These are phyloP conservation scores for Phoma sp. DNA, from an alignment of 2,329 filamentous ascomycete species.

Conservation along the genomic window DNA sequence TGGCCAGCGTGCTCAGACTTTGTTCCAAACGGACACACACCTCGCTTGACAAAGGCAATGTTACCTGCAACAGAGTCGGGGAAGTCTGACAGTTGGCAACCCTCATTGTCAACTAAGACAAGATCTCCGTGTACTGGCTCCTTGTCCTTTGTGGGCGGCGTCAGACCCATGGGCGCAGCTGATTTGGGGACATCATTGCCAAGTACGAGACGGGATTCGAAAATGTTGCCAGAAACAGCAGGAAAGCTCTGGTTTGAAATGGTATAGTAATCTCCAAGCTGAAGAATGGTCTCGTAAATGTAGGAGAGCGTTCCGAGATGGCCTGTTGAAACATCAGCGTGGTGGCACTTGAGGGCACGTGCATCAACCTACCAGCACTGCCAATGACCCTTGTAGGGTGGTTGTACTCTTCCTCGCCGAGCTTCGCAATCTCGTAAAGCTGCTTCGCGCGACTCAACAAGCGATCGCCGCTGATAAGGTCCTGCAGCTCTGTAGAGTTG, in stretches of 20 bases:
- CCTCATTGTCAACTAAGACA: slow-evolving; percentile 43
- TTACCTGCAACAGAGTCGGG: slow-evolving; percentile 65
- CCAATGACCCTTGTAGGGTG: slow-evolving; percentile 51
- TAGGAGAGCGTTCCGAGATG: slow-evolving; percentile 46
- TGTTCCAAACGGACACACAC: slow-evolving; percentile 72
- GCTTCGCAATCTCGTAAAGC: slow-evolving; percentile 51
- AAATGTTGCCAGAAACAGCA: slow-evolving; percentile 45
- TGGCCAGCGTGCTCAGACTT: slow-evolving; percentile 74
- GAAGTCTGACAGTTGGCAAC: slow-evolving; percentile 61
- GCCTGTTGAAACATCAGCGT: slow-evolving; percentile 29
- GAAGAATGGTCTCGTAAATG: slow-evolving; percentile 48
- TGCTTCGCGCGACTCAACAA: slow-evolving; percentile 43
- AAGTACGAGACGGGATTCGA: slow-evolving; percentile 46
- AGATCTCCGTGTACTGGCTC: slow-evolving; percentile 46
- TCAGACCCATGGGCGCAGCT: slow-evolving; percentile 44
- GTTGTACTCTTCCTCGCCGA: slow-evolving; percentile 51
- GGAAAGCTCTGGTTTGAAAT: slow-evolving; percentile 48
- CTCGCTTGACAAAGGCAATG: slow-evolving; percentile 75
- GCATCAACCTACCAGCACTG: slow-evolving; percentile 38
- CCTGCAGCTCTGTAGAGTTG: slow-evolving; percentile 45
- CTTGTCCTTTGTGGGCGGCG: slow-evolving; percentile 46
- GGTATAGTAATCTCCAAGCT: slow-evolving; percentile 50
- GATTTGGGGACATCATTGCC: slow-evolving; percentile 44
- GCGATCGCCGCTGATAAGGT: slow-evolving; percentile 44
- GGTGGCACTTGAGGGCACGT: slow-evolving; percentile 18